Conservation (phyloP, 1,284 basidiomycete genomes). For the Ustilago cynodontis region DNA sequence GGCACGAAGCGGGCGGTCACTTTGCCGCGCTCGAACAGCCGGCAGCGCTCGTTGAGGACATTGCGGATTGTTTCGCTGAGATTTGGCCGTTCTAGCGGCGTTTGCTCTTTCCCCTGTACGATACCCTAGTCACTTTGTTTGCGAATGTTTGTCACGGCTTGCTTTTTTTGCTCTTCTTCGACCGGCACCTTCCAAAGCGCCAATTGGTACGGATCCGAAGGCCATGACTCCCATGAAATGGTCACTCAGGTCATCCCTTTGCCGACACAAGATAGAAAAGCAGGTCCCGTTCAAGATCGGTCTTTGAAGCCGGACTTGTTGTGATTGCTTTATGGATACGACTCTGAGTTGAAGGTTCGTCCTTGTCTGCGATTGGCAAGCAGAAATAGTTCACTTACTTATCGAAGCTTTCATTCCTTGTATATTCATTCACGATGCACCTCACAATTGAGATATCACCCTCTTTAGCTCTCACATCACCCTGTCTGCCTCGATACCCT, state of each 20-base stretch:
- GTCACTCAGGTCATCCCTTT: background rate
- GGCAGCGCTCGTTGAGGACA: conserved; percentile 65
- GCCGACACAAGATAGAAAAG: background rate
- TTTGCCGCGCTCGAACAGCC: conserved; percentile 72
- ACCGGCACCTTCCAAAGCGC: background rate
- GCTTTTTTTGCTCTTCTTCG: background rate
- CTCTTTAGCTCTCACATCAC: no score
- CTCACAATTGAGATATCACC: no score
- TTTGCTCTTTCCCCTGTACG: background rate
- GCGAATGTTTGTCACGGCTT: background rate
- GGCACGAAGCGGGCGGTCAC: conserved; percentile 68
- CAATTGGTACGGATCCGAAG: background rate
- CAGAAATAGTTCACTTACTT: no score
- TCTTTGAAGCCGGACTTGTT: no score
- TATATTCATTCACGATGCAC: no score
- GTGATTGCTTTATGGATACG: no score
- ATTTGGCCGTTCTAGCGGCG: conserved; percentile 39
- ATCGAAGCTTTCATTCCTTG: no score
- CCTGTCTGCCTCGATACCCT: no score
- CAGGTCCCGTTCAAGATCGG: background rate
- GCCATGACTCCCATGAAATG: background rate
- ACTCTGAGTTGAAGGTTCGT: no score
- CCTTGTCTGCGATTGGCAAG: no score
- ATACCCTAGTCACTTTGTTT: background rate
- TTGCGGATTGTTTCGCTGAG: conserved; percentile 58